These are phyloP conservation scores for Intubia oerlemansii DNA, from an alignment of 2,329 filamentous ascomycete genomes.

Conservation along the genomic window DNA sequence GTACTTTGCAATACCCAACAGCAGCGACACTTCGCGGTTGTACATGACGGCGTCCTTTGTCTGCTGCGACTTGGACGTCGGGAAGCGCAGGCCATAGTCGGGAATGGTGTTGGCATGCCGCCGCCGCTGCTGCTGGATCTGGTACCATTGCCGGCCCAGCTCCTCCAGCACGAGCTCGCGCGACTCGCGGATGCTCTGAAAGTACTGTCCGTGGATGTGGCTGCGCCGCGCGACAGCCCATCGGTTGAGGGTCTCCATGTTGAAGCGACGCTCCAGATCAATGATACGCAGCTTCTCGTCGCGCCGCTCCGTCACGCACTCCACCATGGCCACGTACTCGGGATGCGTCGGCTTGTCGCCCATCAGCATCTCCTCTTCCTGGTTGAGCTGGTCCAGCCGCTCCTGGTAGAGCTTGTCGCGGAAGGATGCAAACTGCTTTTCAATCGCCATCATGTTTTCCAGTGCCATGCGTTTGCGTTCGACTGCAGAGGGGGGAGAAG, in stretches of 20 bases:
- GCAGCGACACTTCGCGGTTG: slow-evolving; percentile 80
- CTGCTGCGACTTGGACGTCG: slow-evolving; percentile 54
- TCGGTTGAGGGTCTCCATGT: slow-evolving; percentile 48
- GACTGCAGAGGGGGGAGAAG: no score
- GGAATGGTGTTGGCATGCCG: slow-evolving; percentile 52
- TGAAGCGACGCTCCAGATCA: slow-evolving; percentile 50
- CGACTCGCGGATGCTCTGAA: slow-evolving; percentile 65
- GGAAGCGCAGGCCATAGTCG: slow-evolving; percentile 66
- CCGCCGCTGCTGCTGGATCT: slow-evolving; percentile 65
- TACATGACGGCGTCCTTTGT: slow-evolving; percentile 75
- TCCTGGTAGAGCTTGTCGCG: slow-evolving; percentile 80
- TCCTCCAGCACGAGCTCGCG: slow-evolving; percentile 61
- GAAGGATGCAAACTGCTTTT: slow-evolving; percentile 74
- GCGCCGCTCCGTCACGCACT: slow-evolving; percentile 63
- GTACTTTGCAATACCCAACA: slow-evolving; percentile 83
- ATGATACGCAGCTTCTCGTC: slow-evolving; percentile 64
- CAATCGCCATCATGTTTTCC: slow-evolving; percentile 58
- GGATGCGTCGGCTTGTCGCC: slow-evolving; percentile 55
- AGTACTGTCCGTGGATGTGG: slow-evolving; percentile 77
- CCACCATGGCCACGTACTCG: slow-evolving; percentile 77
- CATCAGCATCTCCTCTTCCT: slow-evolving; percentile 39
- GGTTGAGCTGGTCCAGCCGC: slow-evolving; percentile 59
- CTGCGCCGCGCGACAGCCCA: slow-evolving; percentile 63
- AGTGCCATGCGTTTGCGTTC: slow-evolving; percentile 62
- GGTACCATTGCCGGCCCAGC: slow-evolving; percentile 77